phyloP scores from a whole-genome alignment of 352 stramenopile genomes.

The Globisporangium solare region DNA sequence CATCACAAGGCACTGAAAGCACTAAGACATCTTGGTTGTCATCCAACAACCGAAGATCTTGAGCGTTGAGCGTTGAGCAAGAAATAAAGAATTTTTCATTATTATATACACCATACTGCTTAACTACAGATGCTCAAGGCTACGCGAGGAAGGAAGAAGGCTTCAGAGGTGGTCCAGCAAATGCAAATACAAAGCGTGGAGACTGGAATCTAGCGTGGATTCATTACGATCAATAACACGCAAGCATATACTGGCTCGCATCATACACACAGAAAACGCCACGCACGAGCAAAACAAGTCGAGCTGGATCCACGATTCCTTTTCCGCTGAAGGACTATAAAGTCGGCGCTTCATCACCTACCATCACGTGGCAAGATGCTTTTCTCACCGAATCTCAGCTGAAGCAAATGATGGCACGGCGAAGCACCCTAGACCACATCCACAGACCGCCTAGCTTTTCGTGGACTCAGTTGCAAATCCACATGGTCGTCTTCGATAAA shows the following conservation, averaged over 20 bases:
- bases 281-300: slow-evolving; percentile 10
- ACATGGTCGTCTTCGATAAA: slow-evolving; percentile 34
- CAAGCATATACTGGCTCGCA: slow-evolving; percentile 12
- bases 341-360: no score
- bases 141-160: no score
- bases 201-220: slow-evolving; percentile 8
- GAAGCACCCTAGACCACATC: slow-evolving; percentile 38
- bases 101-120: no score
- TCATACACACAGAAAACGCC: slow-evolving; percentile 12
- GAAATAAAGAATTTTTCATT: neutral
- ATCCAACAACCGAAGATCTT: neutral
- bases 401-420: neutral
- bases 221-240: slow-evolving; percentile 15
- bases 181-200: no score
- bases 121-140: no score
- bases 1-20: slow-evolving; percentile 33
- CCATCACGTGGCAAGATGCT: neutral
- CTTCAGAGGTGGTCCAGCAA: no score
- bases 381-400: neutral
- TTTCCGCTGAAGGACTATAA: slow-evolving; percentile 16
- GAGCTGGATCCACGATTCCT: slow-evolving; percentile 14
- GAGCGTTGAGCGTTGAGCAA: neutral
- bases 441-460: slow-evolving; percentile 21
- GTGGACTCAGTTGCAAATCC: slow-evolving; percentile 18
- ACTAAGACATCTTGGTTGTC: slow-evolving; percentile 19